A percentile compares a stretch with the other conserved stretches of the same genome.
Evolutionary conservation across 1,284 basidiomycete species (phyloP).

Genomic region (Trichosporon sp.): DNA sequence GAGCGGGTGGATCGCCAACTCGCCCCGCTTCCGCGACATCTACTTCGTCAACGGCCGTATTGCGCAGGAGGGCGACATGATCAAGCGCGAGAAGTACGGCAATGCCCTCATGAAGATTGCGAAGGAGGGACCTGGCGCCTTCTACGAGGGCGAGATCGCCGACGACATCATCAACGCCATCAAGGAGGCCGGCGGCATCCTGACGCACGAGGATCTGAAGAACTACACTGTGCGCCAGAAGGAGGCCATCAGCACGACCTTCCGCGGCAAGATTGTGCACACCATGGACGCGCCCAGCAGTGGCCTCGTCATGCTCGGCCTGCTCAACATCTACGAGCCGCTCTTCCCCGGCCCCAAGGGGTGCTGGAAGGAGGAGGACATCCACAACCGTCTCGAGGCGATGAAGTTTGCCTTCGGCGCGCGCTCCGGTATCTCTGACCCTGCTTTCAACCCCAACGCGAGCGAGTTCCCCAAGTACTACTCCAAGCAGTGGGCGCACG

Average conservation of each 20-base stretch:
- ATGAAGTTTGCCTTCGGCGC: constrained; percentile 51
- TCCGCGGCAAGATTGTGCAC: constrained; percentile 69
- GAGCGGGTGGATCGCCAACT: constrained; percentile 28
- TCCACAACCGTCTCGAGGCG: constrained; percentile 51
- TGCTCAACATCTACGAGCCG: constrained; percentile 38
- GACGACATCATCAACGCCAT: constrained; percentile 29
- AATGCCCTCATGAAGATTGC: constrained; percentile 27
- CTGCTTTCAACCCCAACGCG: constrained; percentile 51
- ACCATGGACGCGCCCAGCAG: constrained; percentile 71
- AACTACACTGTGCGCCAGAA: constrained; percentile 4
- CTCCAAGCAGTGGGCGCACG: constrained; percentile 62
- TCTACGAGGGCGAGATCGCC: constrained; percentile 38
- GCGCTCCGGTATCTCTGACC: constrained; percentile 71
- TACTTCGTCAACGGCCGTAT: constrained; percentile 32
- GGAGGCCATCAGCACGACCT: constrained; percentile 65
- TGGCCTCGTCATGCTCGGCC: constrained; percentile 37
- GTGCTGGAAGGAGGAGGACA: constrained; percentile 8
- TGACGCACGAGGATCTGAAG: constrained; percentile 32
- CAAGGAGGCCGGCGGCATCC: constrained; percentile 28
- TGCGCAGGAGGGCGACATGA: constrained; percentile 19
- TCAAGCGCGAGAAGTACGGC: constrained; percentile 21
- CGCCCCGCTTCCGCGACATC: constrained; percentile 33
- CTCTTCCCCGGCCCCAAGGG: background rate
- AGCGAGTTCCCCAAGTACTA: constrained; percentile 60
- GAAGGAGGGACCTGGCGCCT: constrained; percentile 29